Evolutionary conservation across 129 eudicot species (phyloP).

Genomic region (Flaveria linearis): DNA sequence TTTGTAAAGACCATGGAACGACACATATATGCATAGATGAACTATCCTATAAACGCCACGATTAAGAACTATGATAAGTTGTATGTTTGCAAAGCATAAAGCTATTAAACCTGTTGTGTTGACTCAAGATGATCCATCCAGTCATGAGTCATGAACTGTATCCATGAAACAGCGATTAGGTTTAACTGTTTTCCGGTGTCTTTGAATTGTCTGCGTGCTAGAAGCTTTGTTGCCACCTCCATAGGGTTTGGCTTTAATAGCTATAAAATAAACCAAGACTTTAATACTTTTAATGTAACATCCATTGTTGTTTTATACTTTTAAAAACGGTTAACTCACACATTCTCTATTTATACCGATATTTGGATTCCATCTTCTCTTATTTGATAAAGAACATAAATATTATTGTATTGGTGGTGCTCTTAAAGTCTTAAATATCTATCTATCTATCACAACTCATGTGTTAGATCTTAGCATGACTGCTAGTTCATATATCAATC

Average conservation of each 20-base stretch:
- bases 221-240: constrained; percentile 63
- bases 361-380: too few species aligned
- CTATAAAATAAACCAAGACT: constrained; percentile 30
- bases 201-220: constrained; percentile 46
- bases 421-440: too few species aligned
- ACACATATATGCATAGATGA: neutral
- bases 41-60: neutral
- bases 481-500: too few species aligned
- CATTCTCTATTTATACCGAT: too few species aligned
- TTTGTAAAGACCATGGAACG: neutral
- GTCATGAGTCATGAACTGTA: constrained; percentile 66
- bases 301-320: too few species aligned
- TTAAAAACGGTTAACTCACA: too few species aligned
- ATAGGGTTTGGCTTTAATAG: constrained; percentile 55
- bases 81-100: neutral
- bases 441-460: too few species aligned
- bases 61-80: neutral
- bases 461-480: too few species aligned
- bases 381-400: too few species aligned
- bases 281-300: neutral
- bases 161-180: constrained; percentile 59
- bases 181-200: constrained; percentile 70
- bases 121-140: constrained; percentile 66
- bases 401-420: too few species aligned
- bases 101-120: constrained; percentile 41